Evolutionary conservation across 192 early-diverging fungal genomes (phyloP).

Genomic region (Coemansia interrupta): DNA sequence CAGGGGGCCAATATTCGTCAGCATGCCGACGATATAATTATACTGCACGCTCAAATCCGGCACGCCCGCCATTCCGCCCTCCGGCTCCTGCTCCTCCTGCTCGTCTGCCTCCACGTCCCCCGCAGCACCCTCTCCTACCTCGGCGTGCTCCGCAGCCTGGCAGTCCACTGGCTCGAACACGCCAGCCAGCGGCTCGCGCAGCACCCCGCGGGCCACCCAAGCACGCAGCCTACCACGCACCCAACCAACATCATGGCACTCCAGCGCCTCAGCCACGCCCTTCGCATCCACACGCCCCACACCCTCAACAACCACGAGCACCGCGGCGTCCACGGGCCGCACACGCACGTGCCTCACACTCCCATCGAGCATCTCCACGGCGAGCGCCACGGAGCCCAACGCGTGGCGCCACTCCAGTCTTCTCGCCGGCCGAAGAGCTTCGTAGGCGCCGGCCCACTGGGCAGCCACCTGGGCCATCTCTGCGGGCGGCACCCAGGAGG

Average conservation of each 20-base stretch:
- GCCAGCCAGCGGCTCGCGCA: slow-evolving; percentile 18
- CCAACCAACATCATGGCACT: slow-evolving; percentile 17
- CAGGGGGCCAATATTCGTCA: slow-evolving; percentile 57
- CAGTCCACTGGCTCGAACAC: slow-evolving; percentile 26
- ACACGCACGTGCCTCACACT: slow-evolving; percentile 48
- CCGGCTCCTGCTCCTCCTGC: neutral
- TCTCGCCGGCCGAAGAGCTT: slow-evolving; percentile 56
- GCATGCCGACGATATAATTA: slow-evolving; percentile 56
- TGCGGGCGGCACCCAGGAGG: slow-evolving; percentile 37
- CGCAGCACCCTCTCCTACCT: neutral
- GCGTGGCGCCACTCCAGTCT: slow-evolving; percentile 57
- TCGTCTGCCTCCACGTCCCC: slow-evolving; percentile 8
- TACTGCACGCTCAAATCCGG: slow-evolving; percentile 47
- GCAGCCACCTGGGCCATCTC: slow-evolving; percentile 40
- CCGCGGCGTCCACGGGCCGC: slow-evolving; percentile 57
- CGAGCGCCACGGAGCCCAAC: slow-evolving; percentile 56
- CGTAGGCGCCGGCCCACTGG: slow-evolving; percentile 50
- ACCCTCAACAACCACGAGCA: slow-evolving; percentile 40
- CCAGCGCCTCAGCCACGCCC: slow-evolving; percentile 18
- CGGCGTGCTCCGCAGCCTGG: neutral
- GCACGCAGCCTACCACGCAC: slow-evolving; percentile 22
- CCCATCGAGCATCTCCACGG: slow-evolving; percentile 55
- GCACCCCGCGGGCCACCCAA: slow-evolving; percentile 43
- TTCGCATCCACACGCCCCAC: neutral
- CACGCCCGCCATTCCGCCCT: neutral